Conservation (phyloP, 371 early-diverging fungal genomes). For the Chytridiales sp. region DNA sequence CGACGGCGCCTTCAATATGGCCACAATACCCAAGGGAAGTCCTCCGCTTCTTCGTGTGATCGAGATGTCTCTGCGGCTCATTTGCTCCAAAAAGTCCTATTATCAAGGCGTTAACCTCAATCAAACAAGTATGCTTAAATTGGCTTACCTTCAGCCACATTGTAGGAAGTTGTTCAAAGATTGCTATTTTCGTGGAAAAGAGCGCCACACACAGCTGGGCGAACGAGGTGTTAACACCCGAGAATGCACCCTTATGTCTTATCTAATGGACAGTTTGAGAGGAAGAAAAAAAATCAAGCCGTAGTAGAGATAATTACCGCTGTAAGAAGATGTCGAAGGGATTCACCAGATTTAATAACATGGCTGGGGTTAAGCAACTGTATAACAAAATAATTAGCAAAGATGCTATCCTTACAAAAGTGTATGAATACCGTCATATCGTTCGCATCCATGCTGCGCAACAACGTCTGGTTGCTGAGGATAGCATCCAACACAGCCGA, state of each 20-base stretch:
- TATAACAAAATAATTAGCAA: background rate
- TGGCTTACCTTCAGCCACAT: conserved; percentile 63
- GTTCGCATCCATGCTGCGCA: background rate
- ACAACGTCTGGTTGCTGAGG: conserved; percentile 17
- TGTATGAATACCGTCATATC: background rate
- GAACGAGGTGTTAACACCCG: conserved; percentile 81
- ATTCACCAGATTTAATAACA: conserved; percentile 55
- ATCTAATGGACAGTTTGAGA: conserved; percentile 49
- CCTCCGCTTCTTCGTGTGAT: conserved; percentile 95
- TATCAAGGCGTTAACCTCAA: conserved; percentile 47
- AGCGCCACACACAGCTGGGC: conserved; percentile 67
- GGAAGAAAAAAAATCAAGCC: conserved; percentile 3
- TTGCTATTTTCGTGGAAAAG: conserved; percentile 50
- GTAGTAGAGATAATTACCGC: conserved; percentile 2
- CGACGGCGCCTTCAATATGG: conserved; percentile 75
- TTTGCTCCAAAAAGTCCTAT: conserved; percentile 47
- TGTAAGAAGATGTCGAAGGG: conserved; percentile 62
- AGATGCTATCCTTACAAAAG: conserved; percentile 4
- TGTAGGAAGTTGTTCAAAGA: conserved; percentile 54
- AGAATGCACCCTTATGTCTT: conserved; percentile 90
- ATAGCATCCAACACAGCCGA: conserved; percentile 34
- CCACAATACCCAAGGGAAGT: conserved; percentile 83
- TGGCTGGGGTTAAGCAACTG: conserved; percentile 32
- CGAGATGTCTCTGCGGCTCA: conserved; percentile 57
- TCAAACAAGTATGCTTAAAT: background rate